These are phyloP conservation scores for Wickerhamiella brachini DNA, from an alignment of 805 yeast species.

Conservation along the genomic window DNA sequence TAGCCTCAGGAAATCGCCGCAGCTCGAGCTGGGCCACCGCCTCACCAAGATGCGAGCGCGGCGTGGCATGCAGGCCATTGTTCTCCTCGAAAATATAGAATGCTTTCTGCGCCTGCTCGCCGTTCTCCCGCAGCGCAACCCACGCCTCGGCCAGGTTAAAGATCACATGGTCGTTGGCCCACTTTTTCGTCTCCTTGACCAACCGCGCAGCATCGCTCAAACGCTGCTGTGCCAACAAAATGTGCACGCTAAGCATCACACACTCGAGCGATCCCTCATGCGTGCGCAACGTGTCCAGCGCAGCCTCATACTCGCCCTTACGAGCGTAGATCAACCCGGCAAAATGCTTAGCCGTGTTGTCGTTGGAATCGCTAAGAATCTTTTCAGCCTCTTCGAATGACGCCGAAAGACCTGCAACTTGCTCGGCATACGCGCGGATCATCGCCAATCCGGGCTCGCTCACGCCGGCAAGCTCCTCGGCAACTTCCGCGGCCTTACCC, in stretches of 20 bases:
- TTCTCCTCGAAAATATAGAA: slow-evolving; percentile 54
- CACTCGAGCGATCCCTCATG: slow-evolving; percentile 30
- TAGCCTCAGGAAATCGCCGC: slow-evolving; percentile 71
- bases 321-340: slow-evolving; percentile 31
- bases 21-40: slow-evolving; percentile 67
- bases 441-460: slow-evolving; percentile 17
- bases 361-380: slow-evolving; percentile 8
- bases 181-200: slow-evolving; percentile 31
- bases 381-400: slow-evolving; percentile 14
- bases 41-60: slow-evolving; percentile 51
- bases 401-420: slow-evolving; percentile 4
- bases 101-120: slow-evolving; percentile 27
- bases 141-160: slow-evolving; percentile 72
- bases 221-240: slow-evolving; percentile 29
- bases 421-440: slow-evolving; percentile 19
- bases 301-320: slow-evolving; percentile 31
- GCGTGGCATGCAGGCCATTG: slow-evolving; percentile 17
- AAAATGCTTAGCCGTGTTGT: slow-evolving; percentile 26
- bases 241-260: slow-evolving; percentile 25
- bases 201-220: slow-evolving; percentile 35
- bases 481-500: slow-evolving; percentile 23
- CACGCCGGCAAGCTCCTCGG: slow-evolving; percentile 16
- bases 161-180: slow-evolving; percentile 59
- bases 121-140: slow-evolving; percentile 33
- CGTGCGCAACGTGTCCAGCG: slow-evolving; percentile 27